A percentile compares a stretch with the other conserved stretches of the same genome.
phyloP scores from a whole-genome alignment of 768 basidiomycete species.

The Cyclocybe cylindracea region DNA sequence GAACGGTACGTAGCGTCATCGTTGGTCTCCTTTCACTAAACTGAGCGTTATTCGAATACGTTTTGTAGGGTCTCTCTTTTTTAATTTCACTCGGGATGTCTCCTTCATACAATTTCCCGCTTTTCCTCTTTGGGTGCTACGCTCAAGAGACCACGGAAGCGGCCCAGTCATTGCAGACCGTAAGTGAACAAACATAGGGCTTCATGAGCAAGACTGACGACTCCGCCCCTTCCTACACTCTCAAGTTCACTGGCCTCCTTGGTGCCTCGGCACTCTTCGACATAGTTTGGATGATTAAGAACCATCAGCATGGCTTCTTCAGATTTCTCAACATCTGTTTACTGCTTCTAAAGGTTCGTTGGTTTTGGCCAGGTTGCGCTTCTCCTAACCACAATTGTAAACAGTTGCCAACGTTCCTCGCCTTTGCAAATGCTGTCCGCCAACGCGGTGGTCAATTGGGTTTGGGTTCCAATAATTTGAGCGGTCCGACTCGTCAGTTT shows the following conservation, averaged over 20 bases:
- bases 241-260: slow-evolving; percentile 66
- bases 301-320: slow-evolving; percentile 57
- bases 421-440: slow-evolving; percentile 51
- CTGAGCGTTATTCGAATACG: not conserved
- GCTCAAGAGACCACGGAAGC: slow-evolving; percentile 71
- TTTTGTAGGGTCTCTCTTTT: slow-evolving; percentile 60
- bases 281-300: slow-evolving; percentile 64
- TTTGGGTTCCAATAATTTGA: slow-evolving; percentile 45
- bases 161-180: slow-evolving; percentile 62
- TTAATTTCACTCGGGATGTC: slow-evolving; percentile 52
- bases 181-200: slow-evolving; percentile 28
- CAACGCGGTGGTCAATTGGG: slow-evolving; percentile 59
- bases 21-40: not conserved
- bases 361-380: not conserved
- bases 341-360: slow-evolving; percentile 56
- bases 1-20: slow-evolving; percentile 48
- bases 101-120: slow-evolving; percentile 78
- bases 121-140: slow-evolving; percentile 78
- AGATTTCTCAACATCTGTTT: slow-evolving; percentile 56
- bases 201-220: not conserved
- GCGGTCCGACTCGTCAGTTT: slow-evolving; percentile 56
- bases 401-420: slow-evolving; percentile 62
- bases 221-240: not conserved
- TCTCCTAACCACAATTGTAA: not conserved
- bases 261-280: slow-evolving; percentile 66